Percentiles rank a stretch among this genome's conserved stretches.
phyloP scores from a whole-genome alignment of 345 rosid genomes.

The Pistacia atlantica region DNA sequence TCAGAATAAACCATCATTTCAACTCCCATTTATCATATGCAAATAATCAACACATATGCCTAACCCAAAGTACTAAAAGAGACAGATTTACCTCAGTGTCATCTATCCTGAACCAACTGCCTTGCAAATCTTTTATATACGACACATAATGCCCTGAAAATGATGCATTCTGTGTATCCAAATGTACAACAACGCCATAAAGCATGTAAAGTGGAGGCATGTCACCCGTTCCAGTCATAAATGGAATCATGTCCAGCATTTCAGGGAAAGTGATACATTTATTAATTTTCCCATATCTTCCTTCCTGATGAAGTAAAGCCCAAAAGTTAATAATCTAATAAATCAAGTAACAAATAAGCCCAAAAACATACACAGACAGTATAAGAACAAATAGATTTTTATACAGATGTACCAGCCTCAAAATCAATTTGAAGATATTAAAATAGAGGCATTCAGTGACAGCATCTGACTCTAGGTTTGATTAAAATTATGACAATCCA shows the following conservation, averaged over 20 bases:
- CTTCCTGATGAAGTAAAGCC: slow-evolving; percentile 56
- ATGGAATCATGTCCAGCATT: slow-evolving; percentile 81
- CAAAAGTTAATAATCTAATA: neutral
- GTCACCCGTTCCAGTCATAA: slow-evolving; percentile 70
- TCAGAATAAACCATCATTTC: neutral
- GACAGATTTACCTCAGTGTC: slow-evolving; percentile 64
- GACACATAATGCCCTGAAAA: slow-evolving; percentile 87
- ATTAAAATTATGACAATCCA: neutral
- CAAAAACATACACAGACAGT: slow-evolving; percentile 1
- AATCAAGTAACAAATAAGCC: neutral
- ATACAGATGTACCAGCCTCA: neutral
- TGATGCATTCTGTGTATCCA: slow-evolving; percentile 81
- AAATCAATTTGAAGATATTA: neutral
- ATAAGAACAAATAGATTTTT: neutral
- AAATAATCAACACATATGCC: neutral
- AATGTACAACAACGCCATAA: slow-evolving; percentile 80
- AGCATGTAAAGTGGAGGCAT: slow-evolving; percentile 78
- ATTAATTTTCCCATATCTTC: slow-evolving; percentile 75
- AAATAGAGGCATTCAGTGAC: neutral
- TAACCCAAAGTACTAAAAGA: neutral
- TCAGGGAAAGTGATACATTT: slow-evolving; percentile 81
- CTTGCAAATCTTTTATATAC: slow-evolving; percentile 68
- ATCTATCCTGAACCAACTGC: slow-evolving; percentile 79
- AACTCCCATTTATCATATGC: neutral
- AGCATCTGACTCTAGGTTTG: neutral